These are phyloP conservation scores for Camellia granthamiana DNA, from an alignment of 148 eudicot genomes.

Conservation along the genomic window DNA sequence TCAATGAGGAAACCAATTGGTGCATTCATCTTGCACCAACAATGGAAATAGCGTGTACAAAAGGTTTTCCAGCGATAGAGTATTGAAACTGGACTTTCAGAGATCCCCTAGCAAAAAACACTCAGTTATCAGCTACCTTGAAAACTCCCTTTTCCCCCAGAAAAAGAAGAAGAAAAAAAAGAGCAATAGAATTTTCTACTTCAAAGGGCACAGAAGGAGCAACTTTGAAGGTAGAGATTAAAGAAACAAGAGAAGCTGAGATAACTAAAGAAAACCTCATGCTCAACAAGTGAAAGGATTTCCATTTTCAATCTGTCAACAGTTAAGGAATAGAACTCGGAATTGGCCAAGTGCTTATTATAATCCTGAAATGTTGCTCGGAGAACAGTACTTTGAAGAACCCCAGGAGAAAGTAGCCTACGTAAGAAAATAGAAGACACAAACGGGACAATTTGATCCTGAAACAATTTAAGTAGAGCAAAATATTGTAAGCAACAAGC, in stretches of 20 bases:
- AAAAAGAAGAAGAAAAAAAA: no score
- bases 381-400: constrained; percentile 55
- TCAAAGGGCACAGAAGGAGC: constrained; percentile 14
- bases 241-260: not conserved
- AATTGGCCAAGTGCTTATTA: constrained; percentile 72
- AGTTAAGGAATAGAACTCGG: constrained; percentile 67
- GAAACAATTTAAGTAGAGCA: constrained; percentile 29
- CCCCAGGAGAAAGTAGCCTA: constrained; percentile 76
- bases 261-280: constrained; percentile 51
- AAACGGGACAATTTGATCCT: constrained; percentile 69
- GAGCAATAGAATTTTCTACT: not conserved
- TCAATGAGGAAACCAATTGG: constrained; percentile 72
- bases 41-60: constrained; percentile 51
- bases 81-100: constrained; percentile 56
- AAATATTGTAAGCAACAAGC: not conserved
- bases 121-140: constrained; percentile 22
- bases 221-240: constrained; percentile 5
- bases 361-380: constrained; percentile 66
- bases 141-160: constrained; percentile 1
- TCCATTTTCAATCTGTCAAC: constrained; percentile 70
- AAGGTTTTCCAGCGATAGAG: constrained; percentile 80
- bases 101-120: constrained; percentile 53
- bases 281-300: constrained; percentile 68
- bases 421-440: constrained; percentile 79
- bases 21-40: constrained; percentile 69